Conservation (phyloP, 768 basidiomycete genomes). For the Pulveroboletus ravenelii region DNA sequence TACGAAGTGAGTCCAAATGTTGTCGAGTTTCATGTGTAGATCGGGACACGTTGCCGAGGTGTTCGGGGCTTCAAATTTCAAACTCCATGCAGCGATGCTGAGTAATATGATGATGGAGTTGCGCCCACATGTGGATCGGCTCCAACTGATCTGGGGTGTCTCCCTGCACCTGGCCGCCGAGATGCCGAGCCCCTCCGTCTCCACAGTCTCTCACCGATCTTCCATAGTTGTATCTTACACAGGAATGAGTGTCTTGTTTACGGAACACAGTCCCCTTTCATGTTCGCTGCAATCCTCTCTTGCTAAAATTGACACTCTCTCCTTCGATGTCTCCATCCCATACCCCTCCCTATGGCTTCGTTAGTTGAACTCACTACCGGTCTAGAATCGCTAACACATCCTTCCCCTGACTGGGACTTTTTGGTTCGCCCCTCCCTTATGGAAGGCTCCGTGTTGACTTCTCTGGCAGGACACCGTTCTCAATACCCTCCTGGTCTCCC, state of each 20-base stretch:
- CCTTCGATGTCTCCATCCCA: constrained; percentile 14
- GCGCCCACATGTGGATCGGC: constrained; percentile 19
- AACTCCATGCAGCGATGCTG: too few relatives aligned
- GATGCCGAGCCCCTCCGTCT: constrained; percentile 30
- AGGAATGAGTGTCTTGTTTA: constrained; percentile 29
- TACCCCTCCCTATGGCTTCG: constrained; percentile 20
- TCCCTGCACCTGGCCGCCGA: constrained; percentile 25
- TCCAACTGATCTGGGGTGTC: constrained; percentile 28
- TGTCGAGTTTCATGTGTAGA: background rate
- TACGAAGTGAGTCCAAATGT: too few relatives aligned
- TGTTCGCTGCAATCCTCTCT: constrained; percentile 17
- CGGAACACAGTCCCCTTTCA: constrained; percentile 25
- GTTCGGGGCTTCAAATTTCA: background rate
- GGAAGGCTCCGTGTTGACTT: constrained; percentile 9
- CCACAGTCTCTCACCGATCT: constrained; percentile 33
- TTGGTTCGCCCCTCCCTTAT: constrained; percentile 21
- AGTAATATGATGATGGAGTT: too few relatives aligned
- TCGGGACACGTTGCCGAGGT: background rate
- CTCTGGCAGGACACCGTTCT: constrained; percentile 23
- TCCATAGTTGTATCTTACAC: constrained; percentile 29
- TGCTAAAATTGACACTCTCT: constrained; percentile 1
- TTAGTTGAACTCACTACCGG: constrained; percentile 24
- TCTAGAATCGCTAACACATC: constrained; percentile 21
- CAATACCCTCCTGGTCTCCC: constrained; percentile 22
- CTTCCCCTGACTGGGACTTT: constrained; percentile 30